phyloP scores from a whole-genome alignment of 495 filamentous ascomycete species.

The Penicillium silybi region DNA sequence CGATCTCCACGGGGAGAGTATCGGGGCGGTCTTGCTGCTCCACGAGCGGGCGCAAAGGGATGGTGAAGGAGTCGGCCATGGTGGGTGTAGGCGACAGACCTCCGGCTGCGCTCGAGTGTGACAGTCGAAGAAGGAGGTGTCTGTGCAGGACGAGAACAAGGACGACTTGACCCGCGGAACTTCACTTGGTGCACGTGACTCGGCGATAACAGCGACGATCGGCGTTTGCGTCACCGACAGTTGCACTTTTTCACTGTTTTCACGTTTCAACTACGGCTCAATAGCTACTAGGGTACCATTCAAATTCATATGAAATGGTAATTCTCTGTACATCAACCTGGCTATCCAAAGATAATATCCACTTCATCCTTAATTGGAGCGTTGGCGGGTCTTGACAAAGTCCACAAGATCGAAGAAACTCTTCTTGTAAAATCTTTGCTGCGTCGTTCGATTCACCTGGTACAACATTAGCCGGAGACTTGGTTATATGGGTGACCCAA shows the following conservation, averaged over 20 bases:
- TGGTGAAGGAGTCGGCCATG: slow-evolving; percentile 48
- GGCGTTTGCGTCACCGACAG: neutral
- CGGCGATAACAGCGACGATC: neutral
- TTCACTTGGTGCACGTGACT: neutral
- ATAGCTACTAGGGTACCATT: too few species aligned
- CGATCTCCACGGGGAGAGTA: slow-evolving; percentile 64
- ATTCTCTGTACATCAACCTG: neutral
- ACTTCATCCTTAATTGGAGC: neutral
- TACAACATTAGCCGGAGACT: neutral
- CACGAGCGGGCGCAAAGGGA: slow-evolving; percentile 63
- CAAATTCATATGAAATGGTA: too few species aligned
- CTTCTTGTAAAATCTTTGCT: slow-evolving; percentile 40
- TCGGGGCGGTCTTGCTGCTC: slow-evolving; percentile 52
- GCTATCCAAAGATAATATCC: neutral
- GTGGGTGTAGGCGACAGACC: slow-evolving; percentile 2
- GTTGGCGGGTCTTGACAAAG: slow-evolving; percentile 30
- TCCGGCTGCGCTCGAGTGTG: neutral
- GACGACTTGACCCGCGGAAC: neutral
- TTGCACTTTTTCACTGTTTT: neutral
- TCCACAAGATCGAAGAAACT: slow-evolving; percentile 48
- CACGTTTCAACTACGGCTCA: too few species aligned
- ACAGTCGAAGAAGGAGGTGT: neutral
- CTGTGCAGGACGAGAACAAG: neutral
- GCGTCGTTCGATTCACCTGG: slow-evolving; percentile 36
- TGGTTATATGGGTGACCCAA: neutral